A percentile compares a stretch with the other conserved stretches of the same genome.
Conservation (phyloP, 2,329 filamentous ascomycete genomes). For the Cladosporium sp. region DNA sequence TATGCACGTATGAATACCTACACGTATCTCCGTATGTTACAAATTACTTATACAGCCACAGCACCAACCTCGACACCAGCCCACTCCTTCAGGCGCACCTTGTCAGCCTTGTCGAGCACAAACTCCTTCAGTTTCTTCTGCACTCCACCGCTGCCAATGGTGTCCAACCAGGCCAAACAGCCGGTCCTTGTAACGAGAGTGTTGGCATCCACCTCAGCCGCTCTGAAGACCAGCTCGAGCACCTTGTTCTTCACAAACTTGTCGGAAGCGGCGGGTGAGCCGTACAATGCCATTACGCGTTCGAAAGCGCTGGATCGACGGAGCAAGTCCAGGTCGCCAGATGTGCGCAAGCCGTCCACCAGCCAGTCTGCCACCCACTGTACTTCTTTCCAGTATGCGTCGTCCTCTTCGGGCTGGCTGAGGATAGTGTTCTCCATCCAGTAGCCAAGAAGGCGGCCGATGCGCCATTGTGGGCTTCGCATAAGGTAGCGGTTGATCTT, state of each 20-base stretch:
- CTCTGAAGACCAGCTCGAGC: slow-evolving; percentile 58
- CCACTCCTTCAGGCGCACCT: slow-evolving; percentile 63
- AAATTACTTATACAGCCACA: neutral
- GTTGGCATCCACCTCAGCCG: slow-evolving; percentile 63
- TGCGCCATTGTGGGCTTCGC: slow-evolving; percentile 69
- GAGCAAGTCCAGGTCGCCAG: slow-evolving; percentile 58
- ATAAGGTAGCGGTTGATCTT: slow-evolving; percentile 85
- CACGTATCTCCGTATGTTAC: no score
- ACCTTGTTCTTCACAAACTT: slow-evolving; percentile 57
- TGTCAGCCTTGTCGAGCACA: slow-evolving; percentile 63
- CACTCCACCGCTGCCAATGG: slow-evolving; percentile 48
- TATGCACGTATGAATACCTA: no score
- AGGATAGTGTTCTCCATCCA: slow-evolving; percentile 69
- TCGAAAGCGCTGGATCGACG: slow-evolving; percentile 62
- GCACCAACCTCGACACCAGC: slow-evolving; percentile 36
- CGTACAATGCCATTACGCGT: slow-evolving; percentile 65
- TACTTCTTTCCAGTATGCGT: slow-evolving; percentile 67
- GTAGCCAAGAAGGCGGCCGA: slow-evolving; percentile 52
- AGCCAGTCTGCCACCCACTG: slow-evolving; percentile 71
- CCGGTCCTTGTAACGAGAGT: slow-evolving; percentile 77
- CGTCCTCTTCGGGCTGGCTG: slow-evolving; percentile 68
- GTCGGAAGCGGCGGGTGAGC: slow-evolving; percentile 60
- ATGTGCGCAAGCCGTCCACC: slow-evolving; percentile 60
- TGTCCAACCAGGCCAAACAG: slow-evolving; percentile 69
- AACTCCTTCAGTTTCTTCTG: slow-evolving; percentile 47